Base-by-base conservation (phyloP, 306 rosid genomes). In the Vicia faba region DNA sequence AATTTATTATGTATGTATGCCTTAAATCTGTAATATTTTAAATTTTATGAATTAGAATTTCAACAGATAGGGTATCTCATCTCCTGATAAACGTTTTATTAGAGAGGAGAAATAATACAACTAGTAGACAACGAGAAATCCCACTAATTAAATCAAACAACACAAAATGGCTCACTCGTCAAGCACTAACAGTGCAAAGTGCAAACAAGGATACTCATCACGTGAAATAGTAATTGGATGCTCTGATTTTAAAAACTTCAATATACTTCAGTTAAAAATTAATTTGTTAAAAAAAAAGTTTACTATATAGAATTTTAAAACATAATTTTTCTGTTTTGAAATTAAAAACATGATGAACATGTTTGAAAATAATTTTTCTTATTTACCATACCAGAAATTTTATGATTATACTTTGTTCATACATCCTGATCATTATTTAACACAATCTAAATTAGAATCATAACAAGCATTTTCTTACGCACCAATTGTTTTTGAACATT, bases 1-100 rank as follows among this genome's bases (percentile, higher is more conserved):
- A 35, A 53, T 10, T 19, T 67, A 23, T 43, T 35, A 13, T 20
- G 10, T 35, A 13, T 20, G 10, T 15, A 40, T 5, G 15, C 66
- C 57, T 55, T 25, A 57, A 43, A 16, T 9, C n/a, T 16, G n/a
- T 57, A 64, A 25, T 64, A 43, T 29, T 56, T 70, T 18, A 58
- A 58, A 70, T 28, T 59, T 59, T 31, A 11, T 44, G 8, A 44
- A 13, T 44, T 5, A 4, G 16, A 44, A 44, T 13, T 12, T 43
- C 16, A 44, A 57, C 31, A 2, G n/a, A 43, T 14, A 43, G 29
- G 36, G 20, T 70, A 33, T 11, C 38, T 61, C 10, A 7, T 61
- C 33, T 18, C n/a, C n/a, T n/a, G 38, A 5, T 14, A 61, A 16
- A 61, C 49, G 11, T 10, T 35, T 60, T 35, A 61, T 39, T 18